Base-by-base conservation (phyloP, 805 yeast genomes). In the Candida suzukii region DNA sequence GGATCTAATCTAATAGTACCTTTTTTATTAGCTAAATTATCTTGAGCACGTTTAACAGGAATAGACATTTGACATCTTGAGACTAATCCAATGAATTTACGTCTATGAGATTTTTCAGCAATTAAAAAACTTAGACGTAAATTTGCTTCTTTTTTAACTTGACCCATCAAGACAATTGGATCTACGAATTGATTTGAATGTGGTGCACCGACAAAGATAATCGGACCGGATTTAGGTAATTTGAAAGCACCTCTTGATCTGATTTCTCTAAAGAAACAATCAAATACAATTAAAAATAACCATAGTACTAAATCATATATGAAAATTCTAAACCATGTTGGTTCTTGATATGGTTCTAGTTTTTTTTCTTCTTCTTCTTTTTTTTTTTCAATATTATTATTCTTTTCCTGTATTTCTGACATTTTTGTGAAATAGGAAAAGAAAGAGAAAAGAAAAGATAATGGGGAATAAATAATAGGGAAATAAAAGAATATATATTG, bases 21-120 rank as follows among this genome's bases (percentile, higher is more conserved):
- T 0, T 69, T 55, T n/a, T 80, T 95, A 3, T 66, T 58, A 26
- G 57, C 66, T 60, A 91, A 70, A 57, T 80, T 80, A 59, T 93
- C 99, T 60, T 93, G 98, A 2, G 96, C 88, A 51, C 99, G 74
- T 14, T 78, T 81, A 1, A 93, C 99, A 4, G 97, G 96, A 48
- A 93, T 93, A 2, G 96, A 70, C 64, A 82, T 71, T 48, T 87
- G 86, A 46, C 81, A 71, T 41, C 82, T 71, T 2, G 96, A 81
- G 52, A 93, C 64, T 30, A 76, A 66, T 3, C 97, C 96, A 47
- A 93, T 78, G 41, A 85, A 73, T 17, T 45, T 48, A 10, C 64
- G 63, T 34, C 64, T 63, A 53, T 71, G 74, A 12, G 77, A 69
- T 47, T 71, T 71, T 35, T 70, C 75, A 16, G 81, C 82, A 41